A percentile compares a stretch with the other conserved stretches of the same genome.
These are phyloP conservation scores for Lentinula detonsa DNA, from an alignment of 768 basidiomycete genomes.

Conservation along the genomic window DNA sequence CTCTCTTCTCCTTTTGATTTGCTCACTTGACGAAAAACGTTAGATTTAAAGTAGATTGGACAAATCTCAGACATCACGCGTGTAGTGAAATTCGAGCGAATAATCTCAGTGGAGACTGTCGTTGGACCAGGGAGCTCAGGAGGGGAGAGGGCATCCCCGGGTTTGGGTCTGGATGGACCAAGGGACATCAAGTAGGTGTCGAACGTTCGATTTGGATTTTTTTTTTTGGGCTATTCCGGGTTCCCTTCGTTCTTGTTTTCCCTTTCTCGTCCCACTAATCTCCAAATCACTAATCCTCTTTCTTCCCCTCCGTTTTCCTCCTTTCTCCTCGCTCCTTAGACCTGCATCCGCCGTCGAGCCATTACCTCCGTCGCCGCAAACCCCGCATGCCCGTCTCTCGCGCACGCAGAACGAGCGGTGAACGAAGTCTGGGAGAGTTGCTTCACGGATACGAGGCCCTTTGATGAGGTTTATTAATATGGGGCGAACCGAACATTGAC, in stretches of 20 bases:
- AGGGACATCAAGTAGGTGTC: conserved; percentile 83
- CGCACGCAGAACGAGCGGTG: conserved; percentile 80
- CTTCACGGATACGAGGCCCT: conserved; percentile 91
- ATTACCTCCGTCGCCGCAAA: conserved; percentile 77
- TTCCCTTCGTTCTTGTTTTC: background rate
- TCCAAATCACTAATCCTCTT: background rate
- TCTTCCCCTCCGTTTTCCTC: background rate
- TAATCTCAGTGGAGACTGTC: conserved; percentile 90
- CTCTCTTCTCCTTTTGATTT: background rate
- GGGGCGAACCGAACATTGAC: background rate
- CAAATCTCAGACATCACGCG: conserved; percentile 86
- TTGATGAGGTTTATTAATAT: conserved; percentile 74
- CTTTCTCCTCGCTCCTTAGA: conserved; percentile 35
- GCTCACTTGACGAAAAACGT: conserved; percentile 63
- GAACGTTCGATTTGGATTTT: background rate
- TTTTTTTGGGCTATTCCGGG: background rate
- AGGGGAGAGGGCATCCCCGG: conserved; percentile 68
- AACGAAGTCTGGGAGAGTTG: conserved; percentile 98
- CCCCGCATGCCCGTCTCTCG: conserved; percentile 69
- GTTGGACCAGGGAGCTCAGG: conserved; percentile 73
- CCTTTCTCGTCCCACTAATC: background rate
- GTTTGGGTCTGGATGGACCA: conserved; percentile 32
- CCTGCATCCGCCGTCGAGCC: conserved; percentile 86
- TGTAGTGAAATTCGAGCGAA: conserved; percentile 99
- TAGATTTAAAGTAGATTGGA: conserved; percentile 91